phyloP scores from a whole-genome alignment of 805 yeast genomes.

The Starmerella cellae region DNA sequence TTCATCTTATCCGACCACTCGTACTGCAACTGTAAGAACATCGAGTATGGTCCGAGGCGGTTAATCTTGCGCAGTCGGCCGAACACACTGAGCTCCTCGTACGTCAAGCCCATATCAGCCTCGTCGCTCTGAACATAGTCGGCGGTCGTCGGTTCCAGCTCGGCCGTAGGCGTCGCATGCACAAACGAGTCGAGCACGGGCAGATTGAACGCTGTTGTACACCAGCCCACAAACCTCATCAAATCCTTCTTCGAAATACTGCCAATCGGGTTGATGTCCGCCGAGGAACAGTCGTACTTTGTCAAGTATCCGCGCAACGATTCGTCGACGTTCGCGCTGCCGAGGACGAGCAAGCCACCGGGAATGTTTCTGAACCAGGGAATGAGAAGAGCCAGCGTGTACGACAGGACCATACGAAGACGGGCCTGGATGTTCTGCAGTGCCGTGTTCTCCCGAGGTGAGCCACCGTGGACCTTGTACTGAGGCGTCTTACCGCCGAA shows the following conservation, averaged over 20 bases:
- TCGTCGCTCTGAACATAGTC: slow-evolving; percentile 92
- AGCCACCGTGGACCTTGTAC: slow-evolving; percentile 87
- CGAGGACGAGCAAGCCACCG: slow-evolving; percentile 79
- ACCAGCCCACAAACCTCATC: slow-evolving; percentile 73
- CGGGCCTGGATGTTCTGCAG: slow-evolving; percentile 95
- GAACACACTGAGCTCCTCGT: slow-evolving; percentile 80
- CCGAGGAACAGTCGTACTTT: slow-evolving; percentile 93
- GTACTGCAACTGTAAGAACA: slow-evolving; percentile 80
- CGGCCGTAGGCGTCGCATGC: slow-evolving; percentile 94
- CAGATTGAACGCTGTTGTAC: slow-evolving; percentile 51
- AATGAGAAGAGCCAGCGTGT: slow-evolving; percentile 80
- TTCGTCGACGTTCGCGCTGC: slow-evolving; percentile 96
- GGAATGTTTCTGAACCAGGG: slow-evolving; percentile 83
- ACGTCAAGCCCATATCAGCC: slow-evolving; percentile 96
- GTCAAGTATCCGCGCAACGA: slow-evolving; percentile 90
- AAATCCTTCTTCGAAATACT: slow-evolving; percentile 92
- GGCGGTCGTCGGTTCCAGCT: slow-evolving; percentile 88
- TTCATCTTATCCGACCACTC: slow-evolving; percentile 69
- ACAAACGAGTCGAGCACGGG: slow-evolving; percentile 70
- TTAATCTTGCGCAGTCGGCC: slow-evolving; percentile 84
- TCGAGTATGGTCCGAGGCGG: slow-evolving; percentile 91
- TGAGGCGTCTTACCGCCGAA: slow-evolving; percentile 85
- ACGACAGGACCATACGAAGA: slow-evolving; percentile 84
- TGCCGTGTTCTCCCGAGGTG: slow-evolving; percentile 82
- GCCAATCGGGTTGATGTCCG: slow-evolving; percentile 98